Evolutionary conservation across 345 rosid genomes (phyloP).

Genomic region (Dipteronia dyeriana): DNA sequence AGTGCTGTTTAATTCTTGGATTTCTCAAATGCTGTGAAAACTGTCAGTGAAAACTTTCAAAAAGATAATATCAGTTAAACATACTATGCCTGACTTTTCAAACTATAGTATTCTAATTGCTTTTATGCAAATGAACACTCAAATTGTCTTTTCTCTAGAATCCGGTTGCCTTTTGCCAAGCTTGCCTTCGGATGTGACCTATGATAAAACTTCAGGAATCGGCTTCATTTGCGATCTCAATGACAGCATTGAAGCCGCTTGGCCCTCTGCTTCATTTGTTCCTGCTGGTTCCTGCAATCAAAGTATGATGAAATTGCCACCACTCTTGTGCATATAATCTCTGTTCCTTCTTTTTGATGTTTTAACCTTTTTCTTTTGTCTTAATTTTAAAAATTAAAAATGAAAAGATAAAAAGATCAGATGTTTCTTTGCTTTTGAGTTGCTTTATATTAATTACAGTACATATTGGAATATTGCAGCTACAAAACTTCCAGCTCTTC

Average conservation of each 20-base stretch:
- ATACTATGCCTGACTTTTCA: background rate
- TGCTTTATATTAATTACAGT: background rate
- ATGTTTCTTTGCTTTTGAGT: background rate
- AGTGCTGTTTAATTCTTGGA: background rate
- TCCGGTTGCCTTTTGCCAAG: conserved; percentile 68
- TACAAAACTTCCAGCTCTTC: conserved; percentile 53
- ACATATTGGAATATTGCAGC: conserved; percentile 38
- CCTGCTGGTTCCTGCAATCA: conserved; percentile 49
- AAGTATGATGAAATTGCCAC: conserved; percentile 33
- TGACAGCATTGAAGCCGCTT: conserved; percentile 59
- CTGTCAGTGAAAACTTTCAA: background rate
- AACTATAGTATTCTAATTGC: background rate
- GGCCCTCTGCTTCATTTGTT: conserved; percentile 45
- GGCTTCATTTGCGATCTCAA: conserved; percentile 67
- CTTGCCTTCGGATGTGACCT: conserved; percentile 58
- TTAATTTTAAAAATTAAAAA: no score
- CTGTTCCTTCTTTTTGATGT: background rate
- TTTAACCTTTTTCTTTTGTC: background rate
- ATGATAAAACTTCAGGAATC: conserved; percentile 46
- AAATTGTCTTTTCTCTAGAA: conserved; percentile 24
- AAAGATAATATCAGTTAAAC: background rate
- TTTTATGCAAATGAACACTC: background rate
- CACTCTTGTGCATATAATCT: background rate
- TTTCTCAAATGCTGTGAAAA: background rate
- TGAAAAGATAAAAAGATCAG: no score